Evolutionary conservation across 164 flowering plant genomes (phyloP).

Genomic region (Liquidambar formosana): DNA sequence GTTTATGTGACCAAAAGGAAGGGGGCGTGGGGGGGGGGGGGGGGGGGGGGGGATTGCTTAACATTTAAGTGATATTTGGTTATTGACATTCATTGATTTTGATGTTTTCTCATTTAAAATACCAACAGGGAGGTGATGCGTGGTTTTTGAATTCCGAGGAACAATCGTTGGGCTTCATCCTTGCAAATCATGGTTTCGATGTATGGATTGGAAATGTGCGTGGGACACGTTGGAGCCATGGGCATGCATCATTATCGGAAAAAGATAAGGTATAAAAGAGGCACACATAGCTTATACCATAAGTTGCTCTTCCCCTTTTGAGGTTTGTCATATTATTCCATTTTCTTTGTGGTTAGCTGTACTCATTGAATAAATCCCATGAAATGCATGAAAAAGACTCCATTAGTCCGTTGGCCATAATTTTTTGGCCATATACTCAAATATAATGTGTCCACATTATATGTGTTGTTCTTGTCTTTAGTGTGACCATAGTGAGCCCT

Average conservation of each 20-base stretch:
- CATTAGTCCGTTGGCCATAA: too few species aligned
- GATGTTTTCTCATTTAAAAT: conserved; percentile 8
- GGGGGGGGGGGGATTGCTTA: too few species aligned
- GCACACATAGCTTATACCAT: background rate
- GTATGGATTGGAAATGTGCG: conserved; percentile 98
- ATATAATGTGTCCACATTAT: too few species aligned
- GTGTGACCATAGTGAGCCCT: background rate
- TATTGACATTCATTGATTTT: background rate
- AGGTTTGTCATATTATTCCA: background rate
- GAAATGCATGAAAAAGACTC: too few species aligned
- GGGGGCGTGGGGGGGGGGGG: too few species aligned
- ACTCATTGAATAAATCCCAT: too few species aligned
- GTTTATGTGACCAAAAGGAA: too few species aligned
- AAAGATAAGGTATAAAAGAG: conserved; percentile 79
- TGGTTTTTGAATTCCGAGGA: conserved; percentile 82
- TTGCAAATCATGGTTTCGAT: conserved; percentile 89
- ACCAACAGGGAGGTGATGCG: conserved; percentile 83
- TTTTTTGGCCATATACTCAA: too few species aligned
- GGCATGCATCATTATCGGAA: conserved; percentile 70
- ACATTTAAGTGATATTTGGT: background rate
- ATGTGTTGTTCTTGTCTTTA: background rate
- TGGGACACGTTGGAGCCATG: conserved; percentile 92
- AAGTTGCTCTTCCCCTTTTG: background rate
- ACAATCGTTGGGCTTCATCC: conserved; percentile 87
- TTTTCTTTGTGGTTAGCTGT: background rate